These are phyloP conservation scores for Musa schizocarpa DNA, from an alignment of 176 grass and related monocot species.

Conservation along the genomic window DNA sequence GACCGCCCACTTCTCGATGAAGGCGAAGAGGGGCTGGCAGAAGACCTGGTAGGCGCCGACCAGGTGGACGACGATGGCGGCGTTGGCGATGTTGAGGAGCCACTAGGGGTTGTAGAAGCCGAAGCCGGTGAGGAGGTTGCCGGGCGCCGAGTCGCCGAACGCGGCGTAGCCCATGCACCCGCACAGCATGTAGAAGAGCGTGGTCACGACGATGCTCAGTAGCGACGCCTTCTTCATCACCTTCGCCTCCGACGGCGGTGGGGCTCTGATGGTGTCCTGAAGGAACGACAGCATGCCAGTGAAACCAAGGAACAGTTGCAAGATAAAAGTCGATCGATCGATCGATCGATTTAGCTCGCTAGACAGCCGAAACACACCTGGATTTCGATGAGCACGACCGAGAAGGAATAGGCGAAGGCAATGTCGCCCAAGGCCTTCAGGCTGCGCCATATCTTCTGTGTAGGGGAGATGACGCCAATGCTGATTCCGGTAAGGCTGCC, in stretches of 20 bases:
- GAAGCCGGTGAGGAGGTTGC: constrained; percentile 82
- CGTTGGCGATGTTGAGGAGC: constrained; percentile 85
- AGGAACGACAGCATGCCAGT: not conserved
- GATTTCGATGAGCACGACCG: constrained; percentile 62
- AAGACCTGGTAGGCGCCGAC: constrained; percentile 71
- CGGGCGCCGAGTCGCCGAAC: constrained; percentile 60
- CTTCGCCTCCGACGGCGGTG: constrained; percentile 70
- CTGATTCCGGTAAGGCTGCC: constrained; percentile 54
- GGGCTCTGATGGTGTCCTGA: constrained; percentile 66
- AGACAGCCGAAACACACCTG: constrained; percentile 20
- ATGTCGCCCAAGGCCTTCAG: constrained; percentile 56
- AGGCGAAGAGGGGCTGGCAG: constrained; percentile 77
- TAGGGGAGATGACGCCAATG: constrained; percentile 24
- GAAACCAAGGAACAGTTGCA: not conserved
- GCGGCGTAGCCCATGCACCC: constrained; percentile 85
- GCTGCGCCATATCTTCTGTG: constrained; percentile 44
- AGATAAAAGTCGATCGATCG: too few relatives aligned
- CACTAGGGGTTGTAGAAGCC: constrained; percentile 93
- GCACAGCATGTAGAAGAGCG: constrained; percentile 76
- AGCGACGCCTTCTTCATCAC: constrained; percentile 70
- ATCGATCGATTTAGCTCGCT: not conserved
- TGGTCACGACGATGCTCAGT: constrained; percentile 55
- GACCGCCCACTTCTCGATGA: constrained; percentile 47
- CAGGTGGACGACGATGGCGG: constrained; percentile 72
- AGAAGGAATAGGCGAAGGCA: constrained; percentile 54